phyloP scores from a whole-genome alignment of 2,329 filamentous ascomycete species.

The Karstenula rhodostoma region DNA sequence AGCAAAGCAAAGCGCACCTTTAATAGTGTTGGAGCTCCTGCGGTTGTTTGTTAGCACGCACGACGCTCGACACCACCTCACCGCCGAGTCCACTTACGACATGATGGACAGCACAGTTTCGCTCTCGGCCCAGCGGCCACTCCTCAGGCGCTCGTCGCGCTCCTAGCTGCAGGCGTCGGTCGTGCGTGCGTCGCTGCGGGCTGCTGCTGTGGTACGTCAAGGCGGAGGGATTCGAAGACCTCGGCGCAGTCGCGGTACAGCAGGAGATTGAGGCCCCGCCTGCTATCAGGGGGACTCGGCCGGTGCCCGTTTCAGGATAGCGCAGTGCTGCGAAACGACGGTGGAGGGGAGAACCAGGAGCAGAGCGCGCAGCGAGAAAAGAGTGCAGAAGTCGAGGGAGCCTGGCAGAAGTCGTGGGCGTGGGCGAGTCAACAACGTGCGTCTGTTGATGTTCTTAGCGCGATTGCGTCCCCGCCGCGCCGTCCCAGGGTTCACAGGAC shows the following conservation, averaged over 20 bases:
- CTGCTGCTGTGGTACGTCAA: slow-evolving; percentile 44
- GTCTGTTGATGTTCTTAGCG: slow-evolving; percentile 15
- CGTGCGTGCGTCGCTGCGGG: slow-evolving; percentile 35
- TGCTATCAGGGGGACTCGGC: slow-evolving; percentile 40
- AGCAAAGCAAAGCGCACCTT: slow-evolving; percentile 46
- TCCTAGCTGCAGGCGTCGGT: slow-evolving; percentile 24
- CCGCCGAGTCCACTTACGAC: slow-evolving; percentile 43
- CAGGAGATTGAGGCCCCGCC: slow-evolving; percentile 42
- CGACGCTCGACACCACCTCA: slow-evolving; percentile 16
- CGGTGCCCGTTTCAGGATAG: slow-evolving; percentile 29
- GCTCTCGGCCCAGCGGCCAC: slow-evolving; percentile 49
- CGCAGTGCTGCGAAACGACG: slow-evolving; percentile 21
- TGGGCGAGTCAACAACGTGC: slow-evolving; percentile 6
- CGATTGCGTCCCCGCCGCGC: slow-evolving; percentile 6
- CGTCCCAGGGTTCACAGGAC: slow-evolving; percentile 5
- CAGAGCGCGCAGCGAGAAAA: not conserved
- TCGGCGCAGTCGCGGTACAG: slow-evolving; percentile 32
- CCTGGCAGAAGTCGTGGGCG: slow-evolving; percentile 1
- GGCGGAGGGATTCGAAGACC: slow-evolving; percentile 25
- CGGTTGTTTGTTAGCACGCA: slow-evolving; percentile 52
- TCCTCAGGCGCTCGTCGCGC: slow-evolving; percentile 21
- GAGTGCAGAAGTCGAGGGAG: not conserved
- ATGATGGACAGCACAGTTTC: slow-evolving; percentile 42
- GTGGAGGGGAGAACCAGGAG: slow-evolving; percentile 7
- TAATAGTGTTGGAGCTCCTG: slow-evolving; percentile 57